phyloP scores from a whole-genome alignment of 2,329 filamentous ascomycete genomes.

The Botryotinia calthae region DNA sequence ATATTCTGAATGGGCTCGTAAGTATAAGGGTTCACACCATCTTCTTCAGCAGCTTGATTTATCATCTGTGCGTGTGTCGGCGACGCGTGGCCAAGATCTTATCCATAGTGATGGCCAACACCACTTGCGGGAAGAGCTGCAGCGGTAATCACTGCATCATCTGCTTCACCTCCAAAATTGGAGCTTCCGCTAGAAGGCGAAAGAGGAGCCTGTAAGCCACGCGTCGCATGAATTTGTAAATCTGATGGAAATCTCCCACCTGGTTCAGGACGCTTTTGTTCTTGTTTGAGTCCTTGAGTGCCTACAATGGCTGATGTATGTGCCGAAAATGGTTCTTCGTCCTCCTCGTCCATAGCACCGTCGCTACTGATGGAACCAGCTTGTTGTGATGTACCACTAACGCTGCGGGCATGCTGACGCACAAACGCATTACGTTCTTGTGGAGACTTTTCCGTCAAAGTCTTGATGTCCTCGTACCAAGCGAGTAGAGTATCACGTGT shows the following conservation, averaged over 20 bases:
- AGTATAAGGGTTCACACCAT: conserved; percentile 58
- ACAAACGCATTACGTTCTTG: conserved; percentile 89
- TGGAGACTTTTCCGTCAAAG: conserved; percentile 80
- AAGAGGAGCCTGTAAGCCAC: conserved; percentile 75
- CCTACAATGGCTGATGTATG: conserved; percentile 52
- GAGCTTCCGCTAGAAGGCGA: conserved; percentile 83
- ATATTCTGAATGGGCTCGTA: conserved; percentile 33
- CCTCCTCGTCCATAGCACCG: conserved; percentile 72
- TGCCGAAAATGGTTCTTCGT: conserved; percentile 61
- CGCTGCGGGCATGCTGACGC: conserved; percentile 72
- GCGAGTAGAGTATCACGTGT: conserved; percentile 93
- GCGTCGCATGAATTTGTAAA: conserved; percentile 73
- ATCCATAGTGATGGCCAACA: conserved; percentile 31
- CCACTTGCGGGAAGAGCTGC: conserved; percentile 42
- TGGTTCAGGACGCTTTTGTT: conserved; percentile 73
- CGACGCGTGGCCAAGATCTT: conserved; percentile 42
- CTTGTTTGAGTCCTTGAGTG: conserved; percentile 49
- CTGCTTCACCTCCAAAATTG: conserved; percentile 44
- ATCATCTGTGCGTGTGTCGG: conserved; percentile 51
- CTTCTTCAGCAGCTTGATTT: conserved; percentile 50
- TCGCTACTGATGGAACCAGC: conserved; percentile 70
- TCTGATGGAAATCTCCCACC: conserved; percentile 97
- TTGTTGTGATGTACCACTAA: conserved; percentile 62
- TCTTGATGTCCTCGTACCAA: conserved; percentile 88
- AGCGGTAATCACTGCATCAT: conserved; percentile 59